Evolutionary conservation across 352 stramenopile genomes (phyloP).

Genomic region (Phytophthora kernoviae): DNA sequence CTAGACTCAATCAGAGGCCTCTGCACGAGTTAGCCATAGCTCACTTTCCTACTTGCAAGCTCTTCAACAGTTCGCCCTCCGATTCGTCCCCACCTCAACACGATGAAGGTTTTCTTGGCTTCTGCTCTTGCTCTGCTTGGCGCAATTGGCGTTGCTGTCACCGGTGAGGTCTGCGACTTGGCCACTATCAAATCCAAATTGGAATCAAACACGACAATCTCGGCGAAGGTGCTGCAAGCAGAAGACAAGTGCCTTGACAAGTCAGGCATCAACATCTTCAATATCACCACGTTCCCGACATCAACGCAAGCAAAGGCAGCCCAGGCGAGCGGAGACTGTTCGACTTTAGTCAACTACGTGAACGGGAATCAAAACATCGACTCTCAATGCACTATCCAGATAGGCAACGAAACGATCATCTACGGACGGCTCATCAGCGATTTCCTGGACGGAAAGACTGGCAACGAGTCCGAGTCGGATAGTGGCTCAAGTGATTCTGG

Average conservation of each 20-base stretch:
- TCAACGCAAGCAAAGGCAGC: slow-evolving; percentile 36
- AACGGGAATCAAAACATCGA: slow-evolving; percentile 52
- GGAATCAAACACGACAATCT: slow-evolving; percentile 24
- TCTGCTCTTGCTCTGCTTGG: slow-evolving; percentile 16
- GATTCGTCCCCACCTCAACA: neutral
- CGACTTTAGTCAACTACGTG: slow-evolving; percentile 59
- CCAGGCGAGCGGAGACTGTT: slow-evolving; percentile 43
- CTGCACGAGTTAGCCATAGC: neutral
- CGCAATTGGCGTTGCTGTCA: slow-evolving; percentile 6
- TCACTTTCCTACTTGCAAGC: slow-evolving; percentile 15
- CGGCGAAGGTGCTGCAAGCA: slow-evolving; percentile 8
- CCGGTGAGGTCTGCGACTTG: slow-evolving; percentile 41
- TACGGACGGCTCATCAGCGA: slow-evolving; percentile 53
- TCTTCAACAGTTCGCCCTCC: slow-evolving; percentile 4
- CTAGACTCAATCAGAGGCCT: neutral
- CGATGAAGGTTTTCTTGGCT: slow-evolving; percentile 33
- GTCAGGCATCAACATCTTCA: slow-evolving; percentile 58
- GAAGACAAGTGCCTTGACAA: slow-evolving; percentile 27
- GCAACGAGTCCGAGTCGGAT: slow-evolving; percentile 49
- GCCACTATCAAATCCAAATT: slow-evolving; percentile 44
- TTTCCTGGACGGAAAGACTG: slow-evolving; percentile 58
- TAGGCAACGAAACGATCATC: slow-evolving; percentile 39
- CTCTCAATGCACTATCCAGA: slow-evolving; percentile 52
- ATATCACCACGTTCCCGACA: slow-evolving; percentile 44
- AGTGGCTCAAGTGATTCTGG: slow-evolving; percentile 28